Evolutionary conservation across 2,329 filamentous ascomycete species (phyloP), one percentile per base, ranked within the genome.

Genomic region (Diaporthe sp.): DNA sequence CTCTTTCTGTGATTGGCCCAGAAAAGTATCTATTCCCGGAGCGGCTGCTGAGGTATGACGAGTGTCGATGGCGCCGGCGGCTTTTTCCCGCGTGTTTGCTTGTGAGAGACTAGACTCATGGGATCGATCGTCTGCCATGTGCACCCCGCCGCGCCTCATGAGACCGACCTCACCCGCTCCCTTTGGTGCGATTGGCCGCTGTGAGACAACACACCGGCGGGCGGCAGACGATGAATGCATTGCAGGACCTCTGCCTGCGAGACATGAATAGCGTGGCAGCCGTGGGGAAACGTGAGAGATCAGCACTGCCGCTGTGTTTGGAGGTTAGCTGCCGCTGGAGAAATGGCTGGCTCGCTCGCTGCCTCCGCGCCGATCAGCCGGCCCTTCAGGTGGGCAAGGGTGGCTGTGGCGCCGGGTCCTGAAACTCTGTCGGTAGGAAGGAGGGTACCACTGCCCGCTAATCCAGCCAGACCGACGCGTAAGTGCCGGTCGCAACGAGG

Each of bases 341-440:
- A 40, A 40, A 17, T 19, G n/a, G n/a, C n/a, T n/a, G n/a, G n/a
- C n/a, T n/a, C n/a, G n/a, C 33, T 28, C 10, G 47, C 15, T 13
- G 9, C 33, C 15, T 68, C 47, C 12, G 45, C 45, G 64, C 45
- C 64, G 64, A 67, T 67, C 47, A 68, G 64, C 64, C 64, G 64
- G 47, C n/a, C 64, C n/a, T 54, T 54, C 64, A 68, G 64, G 64
- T 35, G 64, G 47, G n/a, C 47, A 54, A 68, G 47, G 45, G 47
- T 68, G 64, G 64, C 64, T 68, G 64, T 68, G 64, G 33, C 47
- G 17, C 33, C 33, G 45, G 10, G 64, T 52, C 45, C 64, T 67
- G 64, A 67, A 67, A 67, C 64, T 67, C 64, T 52, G 4, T 35
- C 45, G 12, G 64, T 67, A 52, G 30, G 64, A 67, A 52, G 45